phyloP scores from a whole-genome alignment of 345 rosid species.

The Kernera saxatilis region DNA sequence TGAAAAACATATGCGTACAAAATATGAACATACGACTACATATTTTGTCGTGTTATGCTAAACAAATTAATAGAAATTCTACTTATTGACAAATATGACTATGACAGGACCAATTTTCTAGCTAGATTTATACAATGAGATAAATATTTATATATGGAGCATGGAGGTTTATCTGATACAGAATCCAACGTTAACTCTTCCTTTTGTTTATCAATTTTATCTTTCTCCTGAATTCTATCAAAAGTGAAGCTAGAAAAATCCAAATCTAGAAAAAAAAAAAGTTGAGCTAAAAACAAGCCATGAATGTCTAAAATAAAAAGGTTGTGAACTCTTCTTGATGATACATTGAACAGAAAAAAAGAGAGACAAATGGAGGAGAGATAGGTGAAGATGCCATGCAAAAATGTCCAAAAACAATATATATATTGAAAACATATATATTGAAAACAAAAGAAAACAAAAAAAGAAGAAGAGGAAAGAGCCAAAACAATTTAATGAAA shows the following conservation, averaged over 20 bases:
- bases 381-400: slow-evolving; percentile 32
- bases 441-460: too few relatives aligned
- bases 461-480: neutral
- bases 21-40: neutral
- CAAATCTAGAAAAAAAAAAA: neutral
- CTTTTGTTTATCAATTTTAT: slow-evolving; percentile 12
- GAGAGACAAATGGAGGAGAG: slow-evolving; percentile 34
- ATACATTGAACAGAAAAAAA: slow-evolving; percentile 30
- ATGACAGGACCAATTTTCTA: neutral
- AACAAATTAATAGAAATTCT: neutral
- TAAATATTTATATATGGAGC: neutral
- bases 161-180: slow-evolving; percentile 21
- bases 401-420: slow-evolving; percentile 21
- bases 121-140: neutral
- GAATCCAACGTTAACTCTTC: slow-evolving; percentile 17
- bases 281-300: slow-evolving; percentile 2
- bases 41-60: neutral
- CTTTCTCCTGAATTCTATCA: slow-evolving; percentile 22
- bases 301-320: slow-evolving; percentile 2
- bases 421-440: too few relatives aligned
- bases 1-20: neutral
- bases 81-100: neutral
- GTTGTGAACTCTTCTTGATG: slow-evolving; percentile 3
- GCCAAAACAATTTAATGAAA: neutral
- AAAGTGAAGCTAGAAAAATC: slow-evolving; percentile 11